phyloP scores from a whole-genome alignment of 106 monocot species.

The Posidonia australis region DNA sequence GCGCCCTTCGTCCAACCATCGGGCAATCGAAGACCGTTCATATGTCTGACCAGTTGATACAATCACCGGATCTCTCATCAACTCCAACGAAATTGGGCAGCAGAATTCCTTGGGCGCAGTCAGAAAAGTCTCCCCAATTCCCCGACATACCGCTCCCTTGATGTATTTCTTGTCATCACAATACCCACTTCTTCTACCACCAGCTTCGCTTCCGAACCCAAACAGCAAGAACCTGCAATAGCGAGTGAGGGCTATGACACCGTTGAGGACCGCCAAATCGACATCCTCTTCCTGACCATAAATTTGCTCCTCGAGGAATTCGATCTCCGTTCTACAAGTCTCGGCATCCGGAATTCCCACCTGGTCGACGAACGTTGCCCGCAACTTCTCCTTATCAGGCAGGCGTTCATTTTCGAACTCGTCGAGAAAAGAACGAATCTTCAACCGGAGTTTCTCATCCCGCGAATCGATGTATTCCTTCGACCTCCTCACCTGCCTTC shows the following conservation, averaged over 20 bases:
- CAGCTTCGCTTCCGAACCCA: too few species aligned
- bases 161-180: neutral
- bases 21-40: slow-evolving; percentile 42
- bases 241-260: slow-evolving; percentile 50
- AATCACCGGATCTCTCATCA: slow-evolving; percentile 61
- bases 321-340: slow-evolving; percentile 49
- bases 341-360: slow-evolving; percentile 33
- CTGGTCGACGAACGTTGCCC: slow-evolving; percentile 22
- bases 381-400: slow-evolving; percentile 36
- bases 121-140: neutral
- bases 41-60: slow-evolving; percentile 59
- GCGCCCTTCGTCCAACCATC: slow-evolving; percentile 54
- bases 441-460: slow-evolving; percentile 38
- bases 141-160: neutral
- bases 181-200: neutral
- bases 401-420: slow-evolving; percentile 30
- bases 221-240: slow-evolving; percentile 74
- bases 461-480: slow-evolving; percentile 29
- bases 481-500: slow-evolving; percentile 21
- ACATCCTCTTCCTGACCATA: slow-evolving; percentile 48
- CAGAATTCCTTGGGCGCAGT: slow-evolving; percentile 49
- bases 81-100: slow-evolving; percentile 54
- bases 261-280: slow-evolving; percentile 35
- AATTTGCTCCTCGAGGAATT: slow-evolving; percentile 75
- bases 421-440: slow-evolving; percentile 41